Evolutionary conservation across 495 filamentous ascomycete species (phyloP).

Genomic region (Aspergillus heteromorphus): DNA sequence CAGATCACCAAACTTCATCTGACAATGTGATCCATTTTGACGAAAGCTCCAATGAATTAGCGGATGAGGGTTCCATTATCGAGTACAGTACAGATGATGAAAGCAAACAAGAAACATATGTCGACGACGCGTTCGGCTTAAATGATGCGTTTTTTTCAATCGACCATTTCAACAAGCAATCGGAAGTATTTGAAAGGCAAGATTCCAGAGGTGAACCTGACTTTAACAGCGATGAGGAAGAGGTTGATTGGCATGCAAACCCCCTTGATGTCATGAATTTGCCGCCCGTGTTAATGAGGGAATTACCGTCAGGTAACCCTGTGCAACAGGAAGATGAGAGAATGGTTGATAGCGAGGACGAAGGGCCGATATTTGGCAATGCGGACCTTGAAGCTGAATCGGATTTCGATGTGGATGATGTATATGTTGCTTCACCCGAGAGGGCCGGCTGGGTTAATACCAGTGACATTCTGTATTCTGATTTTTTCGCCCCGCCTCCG

Average conservation of each 20-base stretch:
- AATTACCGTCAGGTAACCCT: conserved; percentile 6
- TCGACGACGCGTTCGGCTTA: conserved; percentile 57
- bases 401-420: conserved; percentile 48
- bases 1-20: conserved; percentile 2
- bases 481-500: conserved; percentile 84
- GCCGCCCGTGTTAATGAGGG: conserved; percentile 11
- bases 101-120: conserved; percentile 43
- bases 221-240: conserved; percentile 68
- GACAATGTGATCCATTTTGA: conserved; percentile 13
- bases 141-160: conserved; percentile 99
- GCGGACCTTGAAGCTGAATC: conserved; percentile 57
- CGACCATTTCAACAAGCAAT: conserved; percentile 93
- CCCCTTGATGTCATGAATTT: conserved; percentile 41
- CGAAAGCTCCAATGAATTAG: neutral
- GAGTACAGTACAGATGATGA: conserved; percentile 15
- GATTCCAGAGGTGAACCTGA: conserved; percentile 65
- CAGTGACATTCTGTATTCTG: conserved; percentile 78
- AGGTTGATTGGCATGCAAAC: conserved; percentile 77
- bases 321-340: conserved; percentile 25
- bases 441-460: conserved; percentile 59
- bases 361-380: conserved; percentile 73
- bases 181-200: conserved; percentile 77
- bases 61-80: conserved; percentile 22
- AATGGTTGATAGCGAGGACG: conserved; percentile 56
- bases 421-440: conserved; percentile 37